phyloP scores from a whole-genome alignment of 371 early-diverging fungal genomes.

The Lichtheimia ornata region DNA sequence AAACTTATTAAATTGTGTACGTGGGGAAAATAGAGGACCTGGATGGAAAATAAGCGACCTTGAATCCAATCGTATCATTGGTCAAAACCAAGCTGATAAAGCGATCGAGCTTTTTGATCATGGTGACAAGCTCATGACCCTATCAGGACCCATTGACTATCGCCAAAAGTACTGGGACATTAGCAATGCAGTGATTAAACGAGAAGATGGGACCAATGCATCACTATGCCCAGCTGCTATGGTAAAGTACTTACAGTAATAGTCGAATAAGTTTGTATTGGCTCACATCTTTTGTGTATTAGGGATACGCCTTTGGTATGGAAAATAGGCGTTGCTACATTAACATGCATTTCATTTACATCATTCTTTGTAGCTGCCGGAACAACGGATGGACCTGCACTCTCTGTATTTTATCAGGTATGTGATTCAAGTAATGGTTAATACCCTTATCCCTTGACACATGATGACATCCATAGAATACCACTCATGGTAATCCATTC shows the following conservation, averaged over 20 bases:
- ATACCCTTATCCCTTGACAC: too few species aligned
- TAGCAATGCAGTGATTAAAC: constrained; percentile 32
- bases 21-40: constrained; percentile 32
- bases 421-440: too few species aligned
- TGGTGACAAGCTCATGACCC: background rate
- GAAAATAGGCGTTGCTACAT: background rate
- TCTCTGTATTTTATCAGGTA: constrained; percentile 41
- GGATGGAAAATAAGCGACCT: constrained; percentile 37
- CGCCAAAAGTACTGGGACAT: constrained; percentile 48
- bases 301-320: constrained; percentile 42
- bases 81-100: constrained; percentile 42
- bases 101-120: constrained; percentile 32
- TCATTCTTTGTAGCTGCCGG: constrained; percentile 54
- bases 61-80: constrained; percentile 62
- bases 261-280: constrained; percentile 7
- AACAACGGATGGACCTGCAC: constrained; percentile 63
- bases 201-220: constrained; percentile 20
- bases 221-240: constrained; percentile 41
- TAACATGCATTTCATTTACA: constrained; percentile 10
- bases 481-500: constrained; percentile 36
- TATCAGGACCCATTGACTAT: constrained; percentile 37
- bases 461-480: constrained; percentile 15
- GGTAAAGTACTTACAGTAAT: constrained; percentile 28
- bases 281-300: constrained; percentile 7
- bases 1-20: background rate